These are phyloP conservation scores for Cryptococcus sp. DNA, from an alignment of 1,284 basidiomycete species.

Conservation along the genomic window DNA sequence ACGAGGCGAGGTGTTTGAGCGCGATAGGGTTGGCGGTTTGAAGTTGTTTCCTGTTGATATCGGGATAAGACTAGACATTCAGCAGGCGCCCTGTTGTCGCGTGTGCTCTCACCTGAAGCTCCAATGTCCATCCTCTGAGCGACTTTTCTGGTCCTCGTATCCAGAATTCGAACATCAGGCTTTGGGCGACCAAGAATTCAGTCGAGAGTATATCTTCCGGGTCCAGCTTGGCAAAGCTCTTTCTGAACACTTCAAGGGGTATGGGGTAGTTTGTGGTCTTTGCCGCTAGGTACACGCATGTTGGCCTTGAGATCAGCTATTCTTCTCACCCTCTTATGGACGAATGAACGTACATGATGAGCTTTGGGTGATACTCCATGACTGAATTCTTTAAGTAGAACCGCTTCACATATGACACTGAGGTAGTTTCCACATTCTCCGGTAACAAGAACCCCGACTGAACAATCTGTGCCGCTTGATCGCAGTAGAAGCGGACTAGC, in stretches of 20 bases:
- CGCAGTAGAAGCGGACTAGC: constrained; percentile 82
- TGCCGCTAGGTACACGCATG: constrained; percentile 87
- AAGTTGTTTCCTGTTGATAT: constrained; percentile 14
- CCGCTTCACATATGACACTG: constrained; percentile 84
- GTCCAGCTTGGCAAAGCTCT: constrained; percentile 69
- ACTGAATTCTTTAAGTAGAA: constrained; percentile 98
- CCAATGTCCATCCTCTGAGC: constrained; percentile 82
- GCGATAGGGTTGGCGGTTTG: constrained; percentile 24
- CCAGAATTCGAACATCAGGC: constrained; percentile 85
- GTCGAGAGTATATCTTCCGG: constrained; percentile 80
- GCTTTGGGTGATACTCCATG: constrained; percentile 99
- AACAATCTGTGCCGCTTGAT: constrained; percentile 79
- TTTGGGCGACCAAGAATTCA: constrained; percentile 93
- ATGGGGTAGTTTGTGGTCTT: constrained; percentile 95
- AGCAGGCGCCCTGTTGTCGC: constrained; percentile 6
- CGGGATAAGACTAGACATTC: constrained; percentile 7
- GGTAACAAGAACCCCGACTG: constrained; percentile 73
- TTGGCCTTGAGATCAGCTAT: constrained; percentile 60
- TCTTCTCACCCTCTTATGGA: background rate
- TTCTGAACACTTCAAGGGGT: constrained; percentile 74
- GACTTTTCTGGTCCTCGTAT: constrained; percentile 86
- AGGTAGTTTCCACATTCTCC: constrained; percentile 88
- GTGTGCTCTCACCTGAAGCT: constrained; percentile 87
- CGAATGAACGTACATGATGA: constrained; percentile 71
- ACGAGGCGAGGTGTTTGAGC: constrained; percentile 55